Evolutionary conservation across 352 stramenopile genomes (phyloP).

Genomic region (Globisporangium yorkense): DNA sequence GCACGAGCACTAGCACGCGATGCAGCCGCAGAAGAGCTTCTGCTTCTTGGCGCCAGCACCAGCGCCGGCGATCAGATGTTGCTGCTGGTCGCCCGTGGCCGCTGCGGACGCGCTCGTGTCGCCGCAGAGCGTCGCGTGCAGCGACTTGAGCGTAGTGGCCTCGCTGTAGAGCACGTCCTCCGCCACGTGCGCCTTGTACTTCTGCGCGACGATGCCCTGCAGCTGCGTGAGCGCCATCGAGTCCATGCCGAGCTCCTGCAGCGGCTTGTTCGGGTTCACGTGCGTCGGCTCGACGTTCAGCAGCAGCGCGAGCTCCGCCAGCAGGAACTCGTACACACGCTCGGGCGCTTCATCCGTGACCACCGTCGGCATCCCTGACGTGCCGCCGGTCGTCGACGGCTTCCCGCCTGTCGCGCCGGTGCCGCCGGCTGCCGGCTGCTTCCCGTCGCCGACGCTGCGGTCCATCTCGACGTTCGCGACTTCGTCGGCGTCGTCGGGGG

Average conservation of each 20-base stretch:
- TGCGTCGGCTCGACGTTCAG: constrained; percentile 44
- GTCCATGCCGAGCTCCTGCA: constrained; percentile 87
- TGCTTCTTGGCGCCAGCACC: constrained; percentile 21
- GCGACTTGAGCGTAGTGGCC: constrained; percentile 72
- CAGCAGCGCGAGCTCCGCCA: constrained; percentile 51
- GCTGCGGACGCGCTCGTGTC: constrained; percentile 17
- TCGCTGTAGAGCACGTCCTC: constrained; percentile 93
- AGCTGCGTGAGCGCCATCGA: constrained; percentile 94
- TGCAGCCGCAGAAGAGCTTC: constrained; percentile 71
- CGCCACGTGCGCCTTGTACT: constrained; percentile 88
- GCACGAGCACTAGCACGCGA: constrained; percentile 36
- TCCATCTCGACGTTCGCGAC: constrained; percentile 24
- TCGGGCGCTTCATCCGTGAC: constrained; percentile 50
- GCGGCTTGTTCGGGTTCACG: constrained; percentile 44
- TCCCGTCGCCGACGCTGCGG: constrained; percentile 10
- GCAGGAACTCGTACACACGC: constrained; percentile 48
- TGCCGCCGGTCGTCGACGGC: constrained; percentile 9
- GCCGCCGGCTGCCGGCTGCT: constrained; percentile 11
- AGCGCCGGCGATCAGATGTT: constrained; percentile 17
- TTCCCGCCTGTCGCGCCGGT: constrained; percentile 1
- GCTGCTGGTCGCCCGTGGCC: constrained; percentile 14
- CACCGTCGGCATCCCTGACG: constrained; percentile 28
- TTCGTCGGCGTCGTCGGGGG: constrained; percentile 32
- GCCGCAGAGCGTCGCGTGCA: constrained; percentile 67
- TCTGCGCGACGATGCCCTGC: constrained; percentile 88